phyloP scores from a whole-genome alignment of 768 basidiomycete genomes.

The Boletus vinaceobasis region DNA sequence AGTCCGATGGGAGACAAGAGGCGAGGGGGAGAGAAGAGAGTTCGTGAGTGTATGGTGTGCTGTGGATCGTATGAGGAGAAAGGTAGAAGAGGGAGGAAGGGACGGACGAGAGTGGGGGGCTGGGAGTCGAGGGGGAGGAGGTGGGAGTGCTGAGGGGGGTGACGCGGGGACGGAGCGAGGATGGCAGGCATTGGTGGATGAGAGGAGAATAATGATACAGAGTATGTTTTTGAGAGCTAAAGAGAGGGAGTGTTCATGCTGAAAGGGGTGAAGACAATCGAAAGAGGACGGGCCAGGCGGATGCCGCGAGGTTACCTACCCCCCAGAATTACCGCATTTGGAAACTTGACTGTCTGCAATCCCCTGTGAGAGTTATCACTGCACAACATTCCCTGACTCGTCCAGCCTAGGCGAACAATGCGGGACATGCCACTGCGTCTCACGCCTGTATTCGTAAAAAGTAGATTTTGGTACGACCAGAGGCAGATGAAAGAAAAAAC shows the following conservation, averaged over 20 bases:
- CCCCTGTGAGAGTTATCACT: too few species aligned
- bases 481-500: constrained; percentile 19
- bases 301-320: constrained; percentile 18
- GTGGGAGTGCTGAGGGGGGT: constrained; percentile 20
- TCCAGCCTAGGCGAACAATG: constrained; percentile 22
- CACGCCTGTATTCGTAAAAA: constrained; percentile 8
- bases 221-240: constrained; percentile 19
- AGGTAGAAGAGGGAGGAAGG: not conserved
- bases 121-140: constrained; percentile 7
- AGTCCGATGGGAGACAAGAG: constrained; percentile 40
- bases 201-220: constrained; percentile 32
- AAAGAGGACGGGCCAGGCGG: constrained; percentile 8
- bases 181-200: constrained; percentile 38
- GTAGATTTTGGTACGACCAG: constrained; percentile 16
- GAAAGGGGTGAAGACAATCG: constrained; percentile 27
- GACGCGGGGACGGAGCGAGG: constrained; percentile 39
- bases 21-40: constrained; percentile 28
- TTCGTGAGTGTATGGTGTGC: constrained; percentile 23
- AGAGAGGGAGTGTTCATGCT: constrained; percentile 25
- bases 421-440: not conserved
- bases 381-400: not conserved
- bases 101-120: constrained; percentile 1
- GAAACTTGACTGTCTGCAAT: constrained; percentile 18
- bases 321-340: constrained; percentile 18
- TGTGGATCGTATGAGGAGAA: constrained; percentile 11